Base-by-base conservation (phyloP, 352 stramenopile genomes). In the Pythium monospermum region DNA sequence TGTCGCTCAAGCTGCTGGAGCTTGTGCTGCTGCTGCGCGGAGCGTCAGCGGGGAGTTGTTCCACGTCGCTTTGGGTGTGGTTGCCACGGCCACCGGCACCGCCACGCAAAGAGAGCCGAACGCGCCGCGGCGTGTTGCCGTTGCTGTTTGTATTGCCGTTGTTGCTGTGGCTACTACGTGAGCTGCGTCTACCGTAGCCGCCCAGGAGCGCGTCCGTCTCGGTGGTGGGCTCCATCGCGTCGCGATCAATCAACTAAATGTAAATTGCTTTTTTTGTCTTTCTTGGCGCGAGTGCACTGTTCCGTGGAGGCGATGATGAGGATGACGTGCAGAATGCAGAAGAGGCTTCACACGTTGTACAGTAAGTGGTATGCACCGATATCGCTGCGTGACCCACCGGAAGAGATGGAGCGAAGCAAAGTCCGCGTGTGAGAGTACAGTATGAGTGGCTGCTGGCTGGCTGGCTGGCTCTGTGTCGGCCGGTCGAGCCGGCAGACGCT, bases 171-270 rank as follows among this genome's bases (percentile, higher is more conserved):
- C 53, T 39, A n/a, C n/a, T n/a, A n/a, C n/a, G n/a, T n/a, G n/a
- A n/a, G n/a, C n/a, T n/a, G n/a, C n/a, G n/a, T n/a, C n/a, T n/a
- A n/a, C n/a, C n/a, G 31, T 35, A 12, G 36, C 48, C 48, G 58
- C 58, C 52, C 44, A 81, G 57, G 54, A 82, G 58, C 36, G 73
- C 66, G 49, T 80, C 63, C 36, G 68, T 78, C 61, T 82, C 69
- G 27, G 50, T 69, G 2, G 66, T 30, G 33, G n/a, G n/a, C n/a
- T 76, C 66, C 65, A 82, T 76, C 1, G 41, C 12, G 30, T 41
- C 11, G 27, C n/a, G n/a, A n/a, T n/a, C n/a, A n/a, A n/a, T n/a
- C n/a, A n/a, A n/a, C n/a, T n/a, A n/a, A n/a, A n/a, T n/a, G n/a
- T n/a, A n/a, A n/a, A n/a, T n/a, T n/a, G n/a, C n/a, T n/a, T n/a